These are phyloP conservation scores for Tetrapisispora arboricola DNA, from an alignment of 805 yeast genomes.

Conservation along the genomic window DNA sequence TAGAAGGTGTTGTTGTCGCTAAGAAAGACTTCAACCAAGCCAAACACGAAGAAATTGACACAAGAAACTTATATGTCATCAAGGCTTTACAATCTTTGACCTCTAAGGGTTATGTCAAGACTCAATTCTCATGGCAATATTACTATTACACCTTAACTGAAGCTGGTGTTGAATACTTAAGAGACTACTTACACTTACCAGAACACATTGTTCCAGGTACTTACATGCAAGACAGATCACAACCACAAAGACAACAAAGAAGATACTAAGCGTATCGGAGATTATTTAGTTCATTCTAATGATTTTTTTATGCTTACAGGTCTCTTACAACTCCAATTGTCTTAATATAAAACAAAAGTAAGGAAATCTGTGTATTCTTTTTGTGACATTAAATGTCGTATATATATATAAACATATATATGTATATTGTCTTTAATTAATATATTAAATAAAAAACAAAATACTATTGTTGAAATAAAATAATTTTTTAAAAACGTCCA, in stretches of 20 bases:
- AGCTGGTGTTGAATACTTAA: constrained; percentile 97
- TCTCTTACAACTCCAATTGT: not conserved
- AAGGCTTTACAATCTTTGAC: constrained; percentile 99
- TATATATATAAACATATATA: too few relatives aligned
- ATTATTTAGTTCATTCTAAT: not conserved
- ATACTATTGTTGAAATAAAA: constrained; percentile 2
- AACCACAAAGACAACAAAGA: constrained; percentile 57
- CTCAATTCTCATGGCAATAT: constrained; percentile 99
- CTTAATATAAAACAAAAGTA: not conserved
- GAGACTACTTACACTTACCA: constrained; percentile 97
- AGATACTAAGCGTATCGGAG: constrained; percentile 23
- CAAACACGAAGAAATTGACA: constrained; percentile 95
- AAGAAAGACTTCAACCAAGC: constrained; percentile 97
- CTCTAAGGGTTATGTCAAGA: constrained; percentile 98
- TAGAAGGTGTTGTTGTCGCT: constrained; percentile 99
- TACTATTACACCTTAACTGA: constrained; percentile 99
- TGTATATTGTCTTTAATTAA: constrained; percentile 5
- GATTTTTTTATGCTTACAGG: not conserved
- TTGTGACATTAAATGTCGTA: not conserved
- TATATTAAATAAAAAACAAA: constrained; percentile 3
- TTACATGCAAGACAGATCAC: constrained; percentile 89
- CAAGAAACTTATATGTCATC: constrained; percentile 95
- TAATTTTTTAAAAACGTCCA: not conserved
- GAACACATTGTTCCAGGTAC: constrained; percentile 98
- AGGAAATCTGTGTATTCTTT: not conserved